Conservation (phyloP, 768 basidiomycete species). For the Bullera alba region DNA sequence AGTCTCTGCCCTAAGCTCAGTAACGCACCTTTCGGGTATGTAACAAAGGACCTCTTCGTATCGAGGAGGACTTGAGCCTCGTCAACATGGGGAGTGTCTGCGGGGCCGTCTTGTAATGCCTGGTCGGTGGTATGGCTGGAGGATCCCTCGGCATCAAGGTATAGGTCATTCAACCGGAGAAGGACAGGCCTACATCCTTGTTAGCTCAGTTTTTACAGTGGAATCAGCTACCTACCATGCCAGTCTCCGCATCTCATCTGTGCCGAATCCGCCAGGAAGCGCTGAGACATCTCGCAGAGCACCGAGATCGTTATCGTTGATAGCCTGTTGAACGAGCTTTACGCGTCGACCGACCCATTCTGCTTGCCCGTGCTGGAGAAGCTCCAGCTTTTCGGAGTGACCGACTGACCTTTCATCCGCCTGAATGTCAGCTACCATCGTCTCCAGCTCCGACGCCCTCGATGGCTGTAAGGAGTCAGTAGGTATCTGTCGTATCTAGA, state of each 20-base stretch:
- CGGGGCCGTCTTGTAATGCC: not conserved
- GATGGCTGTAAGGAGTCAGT: not conserved
- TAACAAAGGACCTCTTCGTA: conserved; percentile 85
- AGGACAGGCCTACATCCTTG: conserved; percentile 9
- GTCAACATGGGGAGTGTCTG: conserved; percentile 49
- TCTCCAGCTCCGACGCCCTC: not conserved
- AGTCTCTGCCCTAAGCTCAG: not conserved
- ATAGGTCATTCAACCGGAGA: conserved; percentile 13
- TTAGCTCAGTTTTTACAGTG: not conserved
- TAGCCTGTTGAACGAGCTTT: conserved; percentile 28
- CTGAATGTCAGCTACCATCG: not conserved
- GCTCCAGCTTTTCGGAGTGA: not conserved
- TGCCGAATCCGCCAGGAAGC: conserved; percentile 43
- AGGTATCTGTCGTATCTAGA: too few species aligned
- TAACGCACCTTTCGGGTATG: conserved; percentile 76
- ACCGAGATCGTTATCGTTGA: conserved; percentile 23
- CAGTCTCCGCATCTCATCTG: conserved; percentile 29
- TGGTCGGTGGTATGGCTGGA: too few species aligned
- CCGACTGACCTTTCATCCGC: not conserved
- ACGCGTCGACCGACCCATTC: conserved; percentile 24
- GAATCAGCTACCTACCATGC: conserved; percentile 45
- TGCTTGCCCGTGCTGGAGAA: not conserved
- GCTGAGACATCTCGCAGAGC: conserved; percentile 32
- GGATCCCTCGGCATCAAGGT: conserved; percentile 3
- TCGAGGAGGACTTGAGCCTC: conserved; percentile 83